phyloP scores from a whole-genome alignment of 208 protist species.

The Acanthamoeba lenticulata region DNA sequence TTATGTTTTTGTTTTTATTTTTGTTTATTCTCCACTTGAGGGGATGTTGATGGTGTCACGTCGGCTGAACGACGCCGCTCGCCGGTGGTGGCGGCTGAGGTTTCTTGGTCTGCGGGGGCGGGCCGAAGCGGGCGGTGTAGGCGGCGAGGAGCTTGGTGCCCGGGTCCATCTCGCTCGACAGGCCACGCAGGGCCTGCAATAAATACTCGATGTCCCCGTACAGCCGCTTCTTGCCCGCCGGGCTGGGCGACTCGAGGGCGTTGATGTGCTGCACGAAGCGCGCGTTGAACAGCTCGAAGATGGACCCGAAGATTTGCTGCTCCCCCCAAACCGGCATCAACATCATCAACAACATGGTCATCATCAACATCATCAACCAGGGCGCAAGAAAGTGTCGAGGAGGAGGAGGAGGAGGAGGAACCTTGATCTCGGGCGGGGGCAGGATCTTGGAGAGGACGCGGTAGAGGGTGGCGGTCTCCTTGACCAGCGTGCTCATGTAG shows the following conservation, averaged over 20 bases:
- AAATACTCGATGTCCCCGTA: constrained; percentile 27
- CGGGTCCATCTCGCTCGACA: constrained; percentile 34
- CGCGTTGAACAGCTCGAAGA: neutral
- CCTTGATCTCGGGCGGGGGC: constrained; percentile 28
- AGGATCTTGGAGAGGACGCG: constrained; percentile 60
- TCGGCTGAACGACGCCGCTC: neutral
- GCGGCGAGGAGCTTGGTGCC: neutral
- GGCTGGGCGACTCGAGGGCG: neutral
- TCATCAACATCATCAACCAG: neutral
- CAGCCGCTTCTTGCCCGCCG: neutral
- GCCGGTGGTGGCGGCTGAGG: neutral
- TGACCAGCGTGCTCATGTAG: constrained; percentile 13
- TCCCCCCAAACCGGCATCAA: neutral
- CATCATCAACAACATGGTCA: neutral
- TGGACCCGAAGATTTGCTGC: neutral
- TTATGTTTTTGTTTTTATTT: too few relatives aligned
- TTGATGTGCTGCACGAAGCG: neutral
- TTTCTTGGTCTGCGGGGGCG: neutral
- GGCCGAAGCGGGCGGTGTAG: neutral
- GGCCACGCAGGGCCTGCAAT: neutral
- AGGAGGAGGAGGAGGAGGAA: neutral
- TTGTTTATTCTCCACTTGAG: too few relatives aligned
- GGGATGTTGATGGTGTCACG: too few relatives aligned
- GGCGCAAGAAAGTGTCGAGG: too few relatives aligned
- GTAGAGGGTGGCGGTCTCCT: constrained; percentile 54